Percentiles rank a stretch among this genome's conserved stretches.
Conservation (phyloP, 2,329 filamentous ascomycete species). For the Hypoxylon sp. region DNA sequence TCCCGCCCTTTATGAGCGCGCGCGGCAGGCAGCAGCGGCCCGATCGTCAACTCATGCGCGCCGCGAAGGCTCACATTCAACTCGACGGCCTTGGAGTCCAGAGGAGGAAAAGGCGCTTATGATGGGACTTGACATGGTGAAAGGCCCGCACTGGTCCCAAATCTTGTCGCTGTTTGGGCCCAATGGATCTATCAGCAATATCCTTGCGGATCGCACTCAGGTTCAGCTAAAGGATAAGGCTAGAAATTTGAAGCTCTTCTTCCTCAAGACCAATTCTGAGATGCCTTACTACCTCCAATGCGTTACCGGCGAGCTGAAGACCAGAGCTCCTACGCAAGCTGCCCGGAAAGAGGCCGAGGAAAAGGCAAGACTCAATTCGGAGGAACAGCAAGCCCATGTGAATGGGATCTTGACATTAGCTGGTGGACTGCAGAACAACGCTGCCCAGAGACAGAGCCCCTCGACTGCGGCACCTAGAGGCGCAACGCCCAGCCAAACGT, state of each 20-base stretch:
- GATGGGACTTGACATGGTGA: slow-evolving; percentile 87
- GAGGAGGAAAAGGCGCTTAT: slow-evolving; percentile 93
- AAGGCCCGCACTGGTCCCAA: slow-evolving; percentile 93
- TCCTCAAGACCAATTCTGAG: slow-evolving; percentile 90
- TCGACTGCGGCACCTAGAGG: slow-evolving; percentile 37
- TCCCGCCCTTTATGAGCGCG: slow-evolving; percentile 68
- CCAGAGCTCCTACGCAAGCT: slow-evolving; percentile 81
- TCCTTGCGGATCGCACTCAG: slow-evolving; percentile 88
- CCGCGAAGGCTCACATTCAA: slow-evolving; percentile 69
- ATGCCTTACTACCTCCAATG: slow-evolving; percentile 89
- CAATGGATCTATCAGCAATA: slow-evolving; percentile 82
- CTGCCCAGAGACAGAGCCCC: slow-evolving; percentile 39
- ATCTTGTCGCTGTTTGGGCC: slow-evolving; percentile 87
- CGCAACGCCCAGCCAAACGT: slow-evolving; percentile 40
- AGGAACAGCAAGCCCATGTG: slow-evolving; percentile 71
- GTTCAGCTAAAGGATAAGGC: slow-evolving; percentile 95
- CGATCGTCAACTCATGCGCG: slow-evolving; percentile 68
- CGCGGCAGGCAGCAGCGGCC: slow-evolving; percentile 69
- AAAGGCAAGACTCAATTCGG: slow-evolving; percentile 67
- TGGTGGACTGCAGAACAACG: slow-evolving; percentile 62
- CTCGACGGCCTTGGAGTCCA: slow-evolving; percentile 84
- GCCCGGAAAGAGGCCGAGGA: slow-evolving; percentile 76
- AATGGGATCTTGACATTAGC: slow-evolving; percentile 70
- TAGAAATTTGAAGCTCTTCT: slow-evolving; percentile 89
- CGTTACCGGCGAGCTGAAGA: slow-evolving; percentile 91